Conservation (phyloP, 306 rosid species). For the Inga leiocalycina region DNA sequence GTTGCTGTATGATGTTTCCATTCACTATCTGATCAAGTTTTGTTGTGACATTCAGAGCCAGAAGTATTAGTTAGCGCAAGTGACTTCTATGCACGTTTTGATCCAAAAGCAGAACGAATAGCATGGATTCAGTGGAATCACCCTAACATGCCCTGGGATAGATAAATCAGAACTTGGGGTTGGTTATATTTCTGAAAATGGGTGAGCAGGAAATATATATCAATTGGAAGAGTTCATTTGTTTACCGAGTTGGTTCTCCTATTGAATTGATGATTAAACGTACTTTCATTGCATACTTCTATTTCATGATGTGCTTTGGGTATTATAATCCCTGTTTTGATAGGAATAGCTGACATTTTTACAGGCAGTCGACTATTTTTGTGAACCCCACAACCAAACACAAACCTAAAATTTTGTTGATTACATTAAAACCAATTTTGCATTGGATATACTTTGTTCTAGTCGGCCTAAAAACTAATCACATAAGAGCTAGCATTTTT, state of each 20-base stretch:
- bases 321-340: not conserved
- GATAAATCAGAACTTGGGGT: constrained; percentile 87
- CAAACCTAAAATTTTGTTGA: not conserved
- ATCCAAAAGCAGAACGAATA: constrained; percentile 65
- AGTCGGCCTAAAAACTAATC: no score
- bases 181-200: constrained; percentile 86
- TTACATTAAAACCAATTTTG: not conserved
- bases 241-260: constrained; percentile 1
- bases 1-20: constrained; percentile 15
- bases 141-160: constrained; percentile 97
- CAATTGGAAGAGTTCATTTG: not conserved
- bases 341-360: constrained; percentile 20
- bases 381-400: not conserved
- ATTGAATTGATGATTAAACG: not conserved
- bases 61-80: constrained; percentile 68
- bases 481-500: no score
- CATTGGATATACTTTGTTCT: no score
- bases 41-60: constrained; percentile 61
- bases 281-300: not conserved
- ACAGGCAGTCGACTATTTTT: not conserved
- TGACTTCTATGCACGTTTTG: constrained; percentile 92
- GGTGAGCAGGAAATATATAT: constrained; percentile 58
- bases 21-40: constrained; percentile 15
- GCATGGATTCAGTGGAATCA: constrained; percentile 98
- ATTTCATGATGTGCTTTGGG: not conserved